These are phyloP conservation scores for Aspergillus sclerotioniger DNA, from an alignment of 495 filamentous ascomycete species.

Conservation along the genomic window DNA sequence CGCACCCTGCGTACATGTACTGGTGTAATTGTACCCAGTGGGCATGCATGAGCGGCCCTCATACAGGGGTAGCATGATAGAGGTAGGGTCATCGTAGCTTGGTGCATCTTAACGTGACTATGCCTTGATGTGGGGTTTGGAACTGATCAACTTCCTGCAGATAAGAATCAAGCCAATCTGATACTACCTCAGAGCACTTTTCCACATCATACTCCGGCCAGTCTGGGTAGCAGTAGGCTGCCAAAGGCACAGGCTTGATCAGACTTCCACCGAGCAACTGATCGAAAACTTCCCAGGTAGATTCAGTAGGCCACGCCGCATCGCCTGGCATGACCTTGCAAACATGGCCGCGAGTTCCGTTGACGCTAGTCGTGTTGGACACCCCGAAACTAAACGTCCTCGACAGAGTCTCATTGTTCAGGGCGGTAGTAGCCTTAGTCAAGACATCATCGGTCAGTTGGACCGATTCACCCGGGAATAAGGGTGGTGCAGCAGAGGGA, in stretches of 20 bases:
- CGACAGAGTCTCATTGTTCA: constrained; percentile 18
- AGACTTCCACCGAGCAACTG: constrained; percentile 46
- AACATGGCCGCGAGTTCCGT: background rate
- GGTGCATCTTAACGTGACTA: background rate
- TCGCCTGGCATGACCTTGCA: constrained; percentile 56
- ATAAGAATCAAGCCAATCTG: constrained; percentile 26
- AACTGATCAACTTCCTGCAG: constrained; percentile 25
- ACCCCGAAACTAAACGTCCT: constrained; percentile 17
- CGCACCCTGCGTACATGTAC: constrained; percentile 52
- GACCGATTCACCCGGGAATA: constrained; percentile 34
- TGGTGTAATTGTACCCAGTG: constrained; percentile 31
- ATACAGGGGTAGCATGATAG: constrained; percentile 46
- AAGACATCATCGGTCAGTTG: constrained; percentile 39
- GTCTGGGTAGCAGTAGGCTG: constrained; percentile 51
- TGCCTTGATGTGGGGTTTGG: background rate
- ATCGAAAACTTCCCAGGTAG: constrained; percentile 47
- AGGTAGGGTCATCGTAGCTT: constrained; percentile 36
- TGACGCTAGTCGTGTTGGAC: background rate
- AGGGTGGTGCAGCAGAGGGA: background rate
- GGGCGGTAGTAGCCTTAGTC: constrained; percentile 26
- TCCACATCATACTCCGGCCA: constrained; percentile 46
- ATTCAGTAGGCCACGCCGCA: constrained; percentile 38
- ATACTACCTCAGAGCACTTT: constrained; percentile 31
- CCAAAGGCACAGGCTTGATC: constrained; percentile 53
- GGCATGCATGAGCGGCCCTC: constrained; percentile 38